These are phyloP conservation scores for Linnemannia exigua DNA, from an alignment of 192 early-diverging fungal species.

Conservation along the genomic window DNA sequence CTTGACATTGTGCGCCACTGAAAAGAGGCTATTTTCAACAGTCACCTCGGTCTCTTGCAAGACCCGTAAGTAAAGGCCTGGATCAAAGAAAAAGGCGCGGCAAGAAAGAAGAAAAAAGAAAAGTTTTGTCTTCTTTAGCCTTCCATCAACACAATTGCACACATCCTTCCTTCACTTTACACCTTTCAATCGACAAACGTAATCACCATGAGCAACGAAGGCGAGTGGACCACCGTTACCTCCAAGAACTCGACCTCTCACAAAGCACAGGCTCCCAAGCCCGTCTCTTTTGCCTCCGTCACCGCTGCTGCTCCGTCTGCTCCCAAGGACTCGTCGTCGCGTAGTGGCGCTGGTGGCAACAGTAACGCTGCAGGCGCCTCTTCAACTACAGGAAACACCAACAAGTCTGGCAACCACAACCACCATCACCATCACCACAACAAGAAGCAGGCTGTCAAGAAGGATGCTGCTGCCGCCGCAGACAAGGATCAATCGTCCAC, in stretches of 20 bases:
- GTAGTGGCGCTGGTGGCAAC: background rate
- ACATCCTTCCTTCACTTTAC: background rate
- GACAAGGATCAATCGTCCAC: constrained; percentile 2
- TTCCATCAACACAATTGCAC: constrained; percentile 12
- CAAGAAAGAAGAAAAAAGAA: background rate
- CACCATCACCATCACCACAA: constrained; percentile 21
- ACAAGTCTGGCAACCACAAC: background rate
- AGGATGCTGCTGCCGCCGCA: constrained; percentile 14
- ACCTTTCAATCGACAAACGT: background rate
- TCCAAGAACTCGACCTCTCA: constrained; percentile 50
- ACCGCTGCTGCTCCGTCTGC: constrained; percentile 4
- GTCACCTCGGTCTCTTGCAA: background rate
- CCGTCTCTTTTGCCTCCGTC: constrained; percentile 16
- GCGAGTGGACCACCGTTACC: constrained; percentile 57
- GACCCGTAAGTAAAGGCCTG: background rate
- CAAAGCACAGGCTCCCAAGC: constrained; percentile 38
- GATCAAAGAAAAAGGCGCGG: constrained; percentile 8
- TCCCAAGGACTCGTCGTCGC: constrained; percentile 17
- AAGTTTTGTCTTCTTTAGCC: constrained; percentile 2
- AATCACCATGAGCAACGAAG: constrained; percentile 51
- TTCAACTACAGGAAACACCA: constrained; percentile 7
- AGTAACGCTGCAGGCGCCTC: background rate
- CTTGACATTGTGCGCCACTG: background rate
- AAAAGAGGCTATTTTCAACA: background rate
- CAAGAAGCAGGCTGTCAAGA: constrained; percentile 28